These are phyloP conservation scores for Cryptococcus deneoformans DNA, from an alignment of 1,284 basidiomycete genomes.

Conservation along the genomic window DNA sequence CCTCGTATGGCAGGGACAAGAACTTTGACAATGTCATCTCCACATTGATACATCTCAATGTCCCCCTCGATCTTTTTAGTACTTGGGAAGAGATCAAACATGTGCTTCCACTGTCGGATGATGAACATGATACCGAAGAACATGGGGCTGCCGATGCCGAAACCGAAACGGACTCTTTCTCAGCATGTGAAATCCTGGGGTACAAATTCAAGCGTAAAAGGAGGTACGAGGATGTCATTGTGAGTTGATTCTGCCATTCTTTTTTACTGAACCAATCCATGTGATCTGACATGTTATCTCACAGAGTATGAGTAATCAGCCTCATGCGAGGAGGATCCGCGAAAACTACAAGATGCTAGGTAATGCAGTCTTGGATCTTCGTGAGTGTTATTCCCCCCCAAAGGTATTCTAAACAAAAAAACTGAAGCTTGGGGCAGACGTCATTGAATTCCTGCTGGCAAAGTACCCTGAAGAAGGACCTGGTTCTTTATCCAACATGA, in stretches of 20 bases:
- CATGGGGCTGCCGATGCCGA: conserved; percentile 6
- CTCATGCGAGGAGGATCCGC: conserved; percentile 5
- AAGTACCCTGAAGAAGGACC: conserved; percentile 19
- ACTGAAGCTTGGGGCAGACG: conserved; percentile 13
- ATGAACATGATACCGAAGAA: background rate
- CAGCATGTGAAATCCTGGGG: conserved; percentile 16
- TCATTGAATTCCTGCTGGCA: conserved; percentile 20
- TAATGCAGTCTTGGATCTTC: conserved; percentile 26
- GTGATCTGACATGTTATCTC: too few species aligned
- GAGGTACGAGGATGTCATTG: conserved; percentile 13
- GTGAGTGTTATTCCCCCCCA: conserved; percentile 13
- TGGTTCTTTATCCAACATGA: conserved; percentile 24
- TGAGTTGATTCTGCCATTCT: conserved; percentile 14
- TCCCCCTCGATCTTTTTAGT: conserved; percentile 15
- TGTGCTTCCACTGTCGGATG: conserved; percentile 4
- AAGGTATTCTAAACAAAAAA: conserved; percentile 22
- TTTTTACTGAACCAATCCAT: background rate
- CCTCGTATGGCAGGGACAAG: conserved; percentile 24
- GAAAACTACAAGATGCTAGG: conserved; percentile 29
- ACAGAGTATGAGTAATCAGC: too few species aligned
- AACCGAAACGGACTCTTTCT: conserved; percentile 5
- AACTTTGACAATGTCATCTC: conserved; percentile 27
- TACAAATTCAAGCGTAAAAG: conserved; percentile 25
- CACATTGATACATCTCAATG: conserved; percentile 17
- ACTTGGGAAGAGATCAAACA: conserved; percentile 18